Conservation (phyloP, 352 stramenopile genomes). For the Phytophthora idaei region DNA sequence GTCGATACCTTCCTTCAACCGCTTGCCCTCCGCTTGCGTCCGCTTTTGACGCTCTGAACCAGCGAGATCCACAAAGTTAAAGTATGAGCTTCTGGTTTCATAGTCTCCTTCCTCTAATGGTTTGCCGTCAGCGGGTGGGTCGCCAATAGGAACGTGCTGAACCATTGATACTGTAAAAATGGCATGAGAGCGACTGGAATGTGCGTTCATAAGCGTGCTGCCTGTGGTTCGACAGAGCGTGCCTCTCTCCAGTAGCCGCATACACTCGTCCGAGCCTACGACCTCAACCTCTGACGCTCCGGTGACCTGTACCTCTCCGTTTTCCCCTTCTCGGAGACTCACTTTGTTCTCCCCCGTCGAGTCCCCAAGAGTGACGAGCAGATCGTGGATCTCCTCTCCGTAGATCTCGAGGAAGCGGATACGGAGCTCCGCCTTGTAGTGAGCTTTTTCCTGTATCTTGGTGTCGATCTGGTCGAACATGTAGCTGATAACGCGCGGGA, state of each 20-base stretch:
- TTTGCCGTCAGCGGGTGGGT: constrained; percentile 40
- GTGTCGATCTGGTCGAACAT: constrained; percentile 84
- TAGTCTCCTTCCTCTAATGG: constrained; percentile 58
- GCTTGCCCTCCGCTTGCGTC: constrained; percentile 91
- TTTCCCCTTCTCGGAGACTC: constrained; percentile 85
- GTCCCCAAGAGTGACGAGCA: constrained; percentile 81
- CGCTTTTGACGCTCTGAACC: constrained; percentile 95
- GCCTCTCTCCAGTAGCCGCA: constrained; percentile 83
- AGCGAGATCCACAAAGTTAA: constrained; percentile 93
- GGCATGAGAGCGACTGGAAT: constrained; percentile 91
- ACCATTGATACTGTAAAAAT: constrained; percentile 92
- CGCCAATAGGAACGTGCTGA: constrained; percentile 73
- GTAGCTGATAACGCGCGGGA: constrained; percentile 82
- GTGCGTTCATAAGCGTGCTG: constrained; percentile 93
- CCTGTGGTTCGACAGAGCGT: constrained; percentile 85
- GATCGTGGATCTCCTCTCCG: constrained; percentile 89
- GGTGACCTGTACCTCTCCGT: constrained; percentile 80
- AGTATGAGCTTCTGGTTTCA: constrained; percentile 85
- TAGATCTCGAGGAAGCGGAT: constrained; percentile 94
- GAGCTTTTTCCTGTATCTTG: constrained; percentile 59
- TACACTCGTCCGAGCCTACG: constrained; percentile 69
- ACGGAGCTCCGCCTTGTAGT: constrained; percentile 71
- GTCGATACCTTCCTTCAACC: constrained; percentile 96
- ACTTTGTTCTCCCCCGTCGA: constrained; percentile 69
- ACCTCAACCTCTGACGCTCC: constrained; percentile 83